These are phyloP conservation scores for Nymphaea colorata DNA, from an alignment of 164 flowering plant genomes.

Conservation along the genomic window DNA sequence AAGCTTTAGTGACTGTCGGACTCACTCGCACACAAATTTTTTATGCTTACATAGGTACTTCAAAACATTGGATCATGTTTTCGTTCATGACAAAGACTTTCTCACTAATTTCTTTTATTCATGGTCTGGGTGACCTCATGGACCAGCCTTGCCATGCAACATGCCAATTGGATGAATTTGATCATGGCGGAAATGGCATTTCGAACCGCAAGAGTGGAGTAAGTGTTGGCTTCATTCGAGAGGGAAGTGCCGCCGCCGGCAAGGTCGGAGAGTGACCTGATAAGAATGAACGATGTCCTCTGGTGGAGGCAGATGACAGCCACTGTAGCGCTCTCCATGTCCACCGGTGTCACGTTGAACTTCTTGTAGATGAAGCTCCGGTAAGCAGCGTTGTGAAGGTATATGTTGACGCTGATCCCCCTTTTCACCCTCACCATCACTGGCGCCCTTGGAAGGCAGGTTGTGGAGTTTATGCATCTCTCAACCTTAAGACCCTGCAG, in stretches of 20 bases:
- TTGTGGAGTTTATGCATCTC: not conserved
- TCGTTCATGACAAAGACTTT: too few relatives aligned
- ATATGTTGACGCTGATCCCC: constrained; percentile 24
- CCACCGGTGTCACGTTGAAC: constrained; percentile 21
- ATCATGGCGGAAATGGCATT: too few relatives aligned
- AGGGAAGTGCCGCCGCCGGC: constrained; percentile 8
- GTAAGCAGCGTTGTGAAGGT: constrained; percentile 24
- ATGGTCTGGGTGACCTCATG: too few relatives aligned
- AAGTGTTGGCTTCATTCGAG: constrained; percentile 14
- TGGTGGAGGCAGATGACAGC: constrained; percentile 24
- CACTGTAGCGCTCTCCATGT: constrained; percentile 35
- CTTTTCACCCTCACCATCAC: constrained; percentile 16
- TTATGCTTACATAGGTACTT: too few relatives aligned
- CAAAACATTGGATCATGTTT: too few relatives aligned
- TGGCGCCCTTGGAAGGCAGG: constrained; percentile 24
- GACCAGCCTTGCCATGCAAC: too few relatives aligned
- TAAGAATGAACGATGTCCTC: constrained; percentile 21
- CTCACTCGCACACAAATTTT: too few relatives aligned
- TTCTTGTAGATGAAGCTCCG: constrained; percentile 19
- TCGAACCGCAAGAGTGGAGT: too few relatives aligned
- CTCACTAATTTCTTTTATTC: too few relatives aligned
- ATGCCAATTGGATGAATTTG: too few relatives aligned
- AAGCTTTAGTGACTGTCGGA: too few relatives aligned
- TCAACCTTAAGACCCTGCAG: too few relatives aligned
- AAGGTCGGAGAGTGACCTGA: constrained; percentile 28